Percentiles rank a stretch among this genome's conserved stretches.
These are phyloP conservation scores for Thinopyrum obtusiflorum DNA, from an alignment of 202 grass and related monocot species.

Conservation along the genomic window DNA sequence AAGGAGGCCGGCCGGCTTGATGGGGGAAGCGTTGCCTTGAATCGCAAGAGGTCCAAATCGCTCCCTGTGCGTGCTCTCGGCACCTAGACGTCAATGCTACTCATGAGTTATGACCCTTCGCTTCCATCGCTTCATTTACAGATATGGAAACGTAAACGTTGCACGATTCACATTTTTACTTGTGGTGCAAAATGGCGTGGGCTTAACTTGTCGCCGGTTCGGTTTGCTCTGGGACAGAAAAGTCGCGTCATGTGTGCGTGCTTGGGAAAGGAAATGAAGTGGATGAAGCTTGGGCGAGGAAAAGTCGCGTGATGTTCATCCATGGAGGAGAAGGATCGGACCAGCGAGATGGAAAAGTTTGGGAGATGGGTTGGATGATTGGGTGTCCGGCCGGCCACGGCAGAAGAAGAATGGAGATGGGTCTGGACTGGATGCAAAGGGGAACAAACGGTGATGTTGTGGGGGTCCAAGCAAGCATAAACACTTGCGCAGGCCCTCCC, in stretches of 20 bases:
- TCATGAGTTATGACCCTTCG: neutral
- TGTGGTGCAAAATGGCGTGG: neutral
- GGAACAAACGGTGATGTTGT: constrained; percentile 13
- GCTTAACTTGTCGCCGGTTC: neutral
- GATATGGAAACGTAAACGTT: neutral
- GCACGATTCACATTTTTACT: neutral
- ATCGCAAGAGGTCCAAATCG: neutral
- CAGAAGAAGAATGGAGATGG: neutral
- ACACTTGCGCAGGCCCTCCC: neutral
- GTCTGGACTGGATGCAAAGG: neutral
- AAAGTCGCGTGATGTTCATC: neutral
- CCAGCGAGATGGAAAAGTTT: neutral
- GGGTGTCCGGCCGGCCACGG: neutral
- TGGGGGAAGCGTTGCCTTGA: neutral
- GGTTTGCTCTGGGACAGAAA: too few relatives aligned
- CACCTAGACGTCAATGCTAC: neutral
- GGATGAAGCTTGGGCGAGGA: too few relatives aligned
- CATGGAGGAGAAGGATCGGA: neutral
- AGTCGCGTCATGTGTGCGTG: too few relatives aligned
- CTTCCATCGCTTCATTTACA: neutral
- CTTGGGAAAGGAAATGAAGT: too few relatives aligned
- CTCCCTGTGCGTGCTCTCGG: neutral
- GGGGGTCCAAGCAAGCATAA: neutral
- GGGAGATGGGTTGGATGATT: constrained; percentile 3
- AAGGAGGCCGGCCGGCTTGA: neutral